Conservation (phyloP, 2,329 filamentous ascomycete genomes). For the Sporothrix luriei region DNA sequence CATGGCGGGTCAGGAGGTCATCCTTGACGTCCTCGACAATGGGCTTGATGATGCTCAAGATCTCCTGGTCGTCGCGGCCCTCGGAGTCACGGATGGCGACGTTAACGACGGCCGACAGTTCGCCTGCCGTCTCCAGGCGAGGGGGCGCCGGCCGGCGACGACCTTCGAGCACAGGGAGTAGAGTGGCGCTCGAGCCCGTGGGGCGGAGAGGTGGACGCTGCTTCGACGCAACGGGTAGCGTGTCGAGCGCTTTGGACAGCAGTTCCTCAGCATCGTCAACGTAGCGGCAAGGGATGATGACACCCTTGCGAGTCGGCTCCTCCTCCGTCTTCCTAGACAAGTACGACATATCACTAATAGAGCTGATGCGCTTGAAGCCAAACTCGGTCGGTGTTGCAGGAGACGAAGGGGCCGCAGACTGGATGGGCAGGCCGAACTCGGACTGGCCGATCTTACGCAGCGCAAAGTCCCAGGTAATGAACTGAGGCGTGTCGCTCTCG, state of each 20-base stretch:
- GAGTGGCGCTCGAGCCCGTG: constrained; percentile 50
- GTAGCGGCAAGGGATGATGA: constrained; percentile 90
- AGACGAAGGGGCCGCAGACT: constrained; percentile 79
- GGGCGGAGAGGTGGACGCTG: constrained; percentile 47
- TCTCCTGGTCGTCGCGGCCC: constrained; percentile 77
- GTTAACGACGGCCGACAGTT: constrained; percentile 90
- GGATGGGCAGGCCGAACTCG: constrained; percentile 81
- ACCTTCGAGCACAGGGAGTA: constrained; percentile 72
- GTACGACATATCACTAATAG: constrained; percentile 96
- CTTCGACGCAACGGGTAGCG: constrained; percentile 63
- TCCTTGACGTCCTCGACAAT: constrained; percentile 80
- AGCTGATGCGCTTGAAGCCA: constrained; percentile 79
- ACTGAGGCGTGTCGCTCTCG: constrained; percentile 68
- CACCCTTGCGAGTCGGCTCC: constrained; percentile 86
- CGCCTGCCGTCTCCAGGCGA: constrained; percentile 65
- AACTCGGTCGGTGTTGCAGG: constrained; percentile 73
- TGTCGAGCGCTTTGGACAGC: constrained; percentile 79
- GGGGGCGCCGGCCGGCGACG: constrained; percentile 64
- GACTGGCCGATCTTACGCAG: constrained; percentile 90
- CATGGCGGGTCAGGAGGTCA: constrained; percentile 76
- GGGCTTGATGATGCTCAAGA: constrained; percentile 71
- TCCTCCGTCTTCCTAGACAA: constrained; percentile 70
- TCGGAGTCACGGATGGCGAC: constrained; percentile 89
- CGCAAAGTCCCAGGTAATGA: constrained; percentile 93
- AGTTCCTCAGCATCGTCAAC: constrained; percentile 91